Base-by-base conservation (phyloP, 805 yeast genomes). In the Candida maesae region DNA sequence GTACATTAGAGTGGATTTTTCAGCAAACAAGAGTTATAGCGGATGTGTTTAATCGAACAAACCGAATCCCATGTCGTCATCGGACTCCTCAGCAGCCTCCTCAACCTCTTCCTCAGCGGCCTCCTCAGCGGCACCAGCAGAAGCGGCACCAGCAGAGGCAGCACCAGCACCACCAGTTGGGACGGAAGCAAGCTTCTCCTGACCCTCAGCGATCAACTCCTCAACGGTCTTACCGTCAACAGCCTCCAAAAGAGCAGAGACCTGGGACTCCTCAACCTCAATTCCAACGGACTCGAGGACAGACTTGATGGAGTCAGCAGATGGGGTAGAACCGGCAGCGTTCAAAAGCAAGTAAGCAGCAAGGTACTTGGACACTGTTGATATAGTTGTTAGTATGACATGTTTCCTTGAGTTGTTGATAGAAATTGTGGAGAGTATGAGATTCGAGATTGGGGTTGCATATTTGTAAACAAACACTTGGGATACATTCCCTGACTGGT, bases 281-380 rank as follows among this genome's bases (percentile, higher is more conserved):
- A 87, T 82, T 72, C 97, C 97, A 64, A 91, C 98, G 46, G 98
- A 76, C 68, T 86, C 84, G 68, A 93, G 81, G 64, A 93, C 84
- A 60, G 83, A 64, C 73, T 86, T 75, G 79, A 93, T 79, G 72
- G 88, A 91, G 66, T 84, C 81, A 61, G 95, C 95, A 60, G 95
- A 76, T 74, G 99, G 98, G 64, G 93, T 66, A 68, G 89, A 70
- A 71, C 98, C 99, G 74, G 96, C 96, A 71, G 93, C 89, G 77
- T 84, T 89, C 74, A 93, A 82, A 76, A 91, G 84, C 74, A 93
- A 84, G 81, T 93, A 93, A 74, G 99, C 98, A 76, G 99, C 99
- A 77, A 93, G 84, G 83, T 91, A 91, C 86, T 89, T 93, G 45
- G 60, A 56, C 60, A 56, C 60, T 55, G 32, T 16, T 16, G 12